Base-by-base conservation (phyloP, 345 rosid species). In the Syzygium grande region DNA sequence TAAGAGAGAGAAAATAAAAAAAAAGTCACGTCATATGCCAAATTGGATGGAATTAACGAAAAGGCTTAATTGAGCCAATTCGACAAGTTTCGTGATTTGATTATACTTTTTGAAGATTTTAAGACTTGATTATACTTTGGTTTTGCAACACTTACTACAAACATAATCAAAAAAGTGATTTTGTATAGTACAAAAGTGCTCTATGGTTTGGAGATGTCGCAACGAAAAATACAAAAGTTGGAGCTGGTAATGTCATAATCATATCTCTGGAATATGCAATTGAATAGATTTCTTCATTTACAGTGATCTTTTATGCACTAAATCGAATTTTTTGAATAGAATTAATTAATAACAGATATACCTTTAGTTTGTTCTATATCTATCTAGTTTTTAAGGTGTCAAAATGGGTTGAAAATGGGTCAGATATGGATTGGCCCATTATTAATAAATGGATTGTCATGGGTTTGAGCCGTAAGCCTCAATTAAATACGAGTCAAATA, bases 31-130 rank as follows among this genome's bases (percentile, higher is more conserved):
- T 58, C 3, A 11, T 22, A 6, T 30, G 23, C 30, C 11, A 30
- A 68, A 0, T 0, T 4, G 1, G 43, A 30, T 2, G 0, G 2
- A 73, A 0, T 38, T 73, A 73, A 73, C 8, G 0, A 0, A 34
- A 73, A 10, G 0, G 19, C 4, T 19, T 34, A 1, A 17, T 73
- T 34, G 25, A 14, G 38, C 1, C 11, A 0, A 73, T 34, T 73
- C 9, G 7, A 73, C 2, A 73, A 9, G 6, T 73, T 61, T 73
- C 19, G 0, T 0, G 3, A 9, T 19, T 73, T 73, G 1, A 23
- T 10, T 58, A 2, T 5, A 34, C 1, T 9, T 22, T 73, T 73
- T 34, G 0, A 73, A 73, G 38, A 0, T 34, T 17, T 0, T 73
- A 73, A 11, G 9, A 68, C 4, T 68, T 5, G 30, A 65, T 65